Conservation (phyloP, 805 yeast genomes). For the Barnettozyma californica region DNA sequence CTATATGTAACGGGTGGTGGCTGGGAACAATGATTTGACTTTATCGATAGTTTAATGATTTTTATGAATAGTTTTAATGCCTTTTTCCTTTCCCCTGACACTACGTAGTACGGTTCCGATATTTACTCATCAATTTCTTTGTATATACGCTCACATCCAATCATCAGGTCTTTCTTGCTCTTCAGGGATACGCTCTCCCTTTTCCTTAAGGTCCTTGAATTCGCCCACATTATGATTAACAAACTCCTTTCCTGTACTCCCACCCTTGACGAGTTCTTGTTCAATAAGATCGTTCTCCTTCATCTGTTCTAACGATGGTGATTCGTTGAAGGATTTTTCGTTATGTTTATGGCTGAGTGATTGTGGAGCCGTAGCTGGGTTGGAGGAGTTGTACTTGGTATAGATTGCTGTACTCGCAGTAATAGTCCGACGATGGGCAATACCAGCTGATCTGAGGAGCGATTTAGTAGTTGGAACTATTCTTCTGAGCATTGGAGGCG, state of each 20-base stretch:
- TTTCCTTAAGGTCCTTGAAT: constrained; percentile 17
- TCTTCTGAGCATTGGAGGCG: constrained; percentile 1
- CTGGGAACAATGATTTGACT: background rate
- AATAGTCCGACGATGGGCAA: background rate
- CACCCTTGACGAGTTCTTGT: background rate
- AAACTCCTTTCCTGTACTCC: background rate
- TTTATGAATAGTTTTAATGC: too few relatives aligned
- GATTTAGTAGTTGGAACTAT: background rate
- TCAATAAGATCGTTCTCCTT: background rate
- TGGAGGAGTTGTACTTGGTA: constrained; percentile 3
- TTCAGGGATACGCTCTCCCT: constrained; percentile 18
- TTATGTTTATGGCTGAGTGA: background rate
- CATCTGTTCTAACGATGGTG: constrained; percentile 3
- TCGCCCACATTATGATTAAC: constrained; percentile 11
- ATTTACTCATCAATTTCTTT: too few relatives aligned
- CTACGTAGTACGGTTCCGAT: background rate
- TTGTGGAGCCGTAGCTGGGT: constrained; percentile 1
- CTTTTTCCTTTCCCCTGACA: background rate
- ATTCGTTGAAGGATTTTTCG: constrained; percentile 2
- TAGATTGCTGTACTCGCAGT: background rate
- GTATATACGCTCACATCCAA: constrained; percentile 23
- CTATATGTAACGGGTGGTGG: constrained; percentile 15
- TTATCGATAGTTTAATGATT: background rate
- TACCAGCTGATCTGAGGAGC: too few relatives aligned
- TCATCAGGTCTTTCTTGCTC: constrained; percentile 25